Evolutionary conservation across 176 grass and related monocot species (phyloP), one percentile per base, ranked within the genome.

Genomic region (Luzula sylvatica): DNA sequence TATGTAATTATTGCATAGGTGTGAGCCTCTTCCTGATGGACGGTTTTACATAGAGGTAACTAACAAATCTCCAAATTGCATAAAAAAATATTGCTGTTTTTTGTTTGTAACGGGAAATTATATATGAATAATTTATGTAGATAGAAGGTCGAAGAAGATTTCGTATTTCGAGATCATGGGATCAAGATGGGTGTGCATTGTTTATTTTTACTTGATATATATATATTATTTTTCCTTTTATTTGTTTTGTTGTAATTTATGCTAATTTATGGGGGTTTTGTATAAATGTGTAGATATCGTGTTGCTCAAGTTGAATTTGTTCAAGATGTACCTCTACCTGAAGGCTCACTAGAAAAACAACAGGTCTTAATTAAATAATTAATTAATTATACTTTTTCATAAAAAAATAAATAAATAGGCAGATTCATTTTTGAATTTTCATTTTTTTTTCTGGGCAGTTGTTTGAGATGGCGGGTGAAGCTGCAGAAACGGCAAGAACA

Each of bases 281-380:
- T 61, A 46, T 75, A 52, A 57, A 5, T 65, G 78, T 55, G 51
- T 47, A 98, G 85, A 35, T 98, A 98, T 74, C 79, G 92, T 50
- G 77, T 98, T 77, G 85, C 92, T 74, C 78, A 98, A 87, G 76
- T 98, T 79, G 92, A 98, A 73, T 87, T 84, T 81, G 55, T 90
- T 69, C 61, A 83, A 64, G 92, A 98, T 83, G 68, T 65, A 56
- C 65, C 53, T 23, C 75, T 72, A 56, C 84, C 70, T 53, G 83
- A 98, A 65, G 81, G 81, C 23, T 98, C 81, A 5, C 64, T 72
- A 49, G 85, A 80, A 59, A 98, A 55, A 66, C 74, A 70, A 76
- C 74, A 90, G 66, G 92, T 87, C 71, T 79, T 57, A 35, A 35
- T 7, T 7, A 35, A 35, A 35, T 9, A 35, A 2, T 35, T 35